Conservation (phyloP, 2,329 filamentous ascomycete genomes). For the Diatrype stigma region DNA sequence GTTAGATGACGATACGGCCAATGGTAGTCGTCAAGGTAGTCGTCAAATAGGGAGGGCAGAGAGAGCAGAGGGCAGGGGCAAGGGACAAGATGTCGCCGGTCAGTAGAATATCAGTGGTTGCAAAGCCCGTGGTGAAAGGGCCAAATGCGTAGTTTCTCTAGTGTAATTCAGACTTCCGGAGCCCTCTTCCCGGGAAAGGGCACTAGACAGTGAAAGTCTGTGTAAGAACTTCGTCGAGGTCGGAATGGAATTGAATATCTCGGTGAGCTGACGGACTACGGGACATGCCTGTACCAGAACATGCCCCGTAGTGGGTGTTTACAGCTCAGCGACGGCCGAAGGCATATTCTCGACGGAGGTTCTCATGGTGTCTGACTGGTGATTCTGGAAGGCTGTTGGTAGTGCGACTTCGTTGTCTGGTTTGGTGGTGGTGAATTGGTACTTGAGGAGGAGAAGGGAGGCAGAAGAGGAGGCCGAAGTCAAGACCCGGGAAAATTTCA, state of each 20-base stretch:
- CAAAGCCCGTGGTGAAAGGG: conserved; percentile 15
- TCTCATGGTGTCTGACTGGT: conserved; percentile 21
- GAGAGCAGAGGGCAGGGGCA: not conserved
- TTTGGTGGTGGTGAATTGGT: conserved; percentile 30
- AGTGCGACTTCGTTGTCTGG: conserved; percentile 66
- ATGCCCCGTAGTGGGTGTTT: conserved; percentile 78
- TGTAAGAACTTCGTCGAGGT: conserved; percentile 64
- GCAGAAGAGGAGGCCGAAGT: conserved; percentile 20
- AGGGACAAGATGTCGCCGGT: conserved; percentile 1
- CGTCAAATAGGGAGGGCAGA: no score
- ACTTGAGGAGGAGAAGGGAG: conserved; percentile 29
- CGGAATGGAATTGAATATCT: conserved; percentile 60
- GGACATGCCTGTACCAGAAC: conserved; percentile 53
- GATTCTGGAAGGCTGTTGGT: conserved; percentile 24
- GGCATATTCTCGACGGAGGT: conserved; percentile 73
- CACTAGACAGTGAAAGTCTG: conserved; percentile 48
- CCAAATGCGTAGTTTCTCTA: conserved; percentile 20
- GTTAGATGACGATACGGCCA: not conserved
- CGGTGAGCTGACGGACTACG: conserved; percentile 85
- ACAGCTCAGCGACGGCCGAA: conserved; percentile 85
- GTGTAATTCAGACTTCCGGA: conserved; percentile 30
- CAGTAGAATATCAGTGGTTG: conserved; percentile 6
- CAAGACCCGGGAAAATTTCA: conserved; percentile 24
- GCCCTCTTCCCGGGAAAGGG: conserved; percentile 18
- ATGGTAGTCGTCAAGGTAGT: not conserved